phyloP scores from a whole-genome alignment of 257 asterid genomes.

The Solanum gracilifrons region DNA sequence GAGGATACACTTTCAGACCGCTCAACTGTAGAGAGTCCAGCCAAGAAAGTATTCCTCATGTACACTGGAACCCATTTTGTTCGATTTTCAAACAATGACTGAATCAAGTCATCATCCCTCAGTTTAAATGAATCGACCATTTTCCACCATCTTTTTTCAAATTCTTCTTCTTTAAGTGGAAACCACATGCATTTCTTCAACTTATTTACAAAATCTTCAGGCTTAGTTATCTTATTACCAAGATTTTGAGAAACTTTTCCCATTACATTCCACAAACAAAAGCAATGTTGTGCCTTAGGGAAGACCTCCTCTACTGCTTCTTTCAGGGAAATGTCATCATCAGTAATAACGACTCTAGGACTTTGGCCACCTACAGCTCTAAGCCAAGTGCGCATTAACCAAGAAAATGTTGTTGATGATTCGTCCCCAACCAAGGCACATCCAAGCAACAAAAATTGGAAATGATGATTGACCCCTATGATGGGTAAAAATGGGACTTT shows the following conservation, averaged over 20 bases:
- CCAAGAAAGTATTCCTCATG: background rate
- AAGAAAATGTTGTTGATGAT: conserved; percentile 13
- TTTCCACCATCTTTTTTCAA: conserved; percentile 28
- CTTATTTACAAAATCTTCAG: conserved; percentile 11
- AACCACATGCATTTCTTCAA: conserved; percentile 17
- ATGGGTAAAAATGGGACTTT: conserved; percentile 33
- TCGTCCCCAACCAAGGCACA: conserved; percentile 40
- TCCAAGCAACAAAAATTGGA: conserved; percentile 37
- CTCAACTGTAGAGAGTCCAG: background rate
- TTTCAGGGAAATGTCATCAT: conserved; percentile 8
- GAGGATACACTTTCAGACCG: background rate
- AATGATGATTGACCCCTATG: conserved; percentile 41
- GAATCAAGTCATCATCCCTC: background rate
- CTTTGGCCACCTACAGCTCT: conserved; percentile 24
- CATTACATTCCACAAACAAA: conserved; percentile 31
- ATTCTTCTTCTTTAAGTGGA: conserved; percentile 17
- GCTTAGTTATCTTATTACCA: conserved; percentile 1
- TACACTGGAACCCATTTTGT: background rate
- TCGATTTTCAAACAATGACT: background rate
- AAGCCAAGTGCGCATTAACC: conserved; percentile 49
- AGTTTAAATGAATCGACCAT: background rate
- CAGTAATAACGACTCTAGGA: conserved; percentile 32
- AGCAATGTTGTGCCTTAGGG: conserved; percentile 29
- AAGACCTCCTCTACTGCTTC: conserved; percentile 30
- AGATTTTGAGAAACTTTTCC: conserved; percentile 8